These are phyloP conservation scores for Sorghum bicolor DNA, from an alignment of 176 grass and related monocot species.

Conservation along the genomic window DNA sequence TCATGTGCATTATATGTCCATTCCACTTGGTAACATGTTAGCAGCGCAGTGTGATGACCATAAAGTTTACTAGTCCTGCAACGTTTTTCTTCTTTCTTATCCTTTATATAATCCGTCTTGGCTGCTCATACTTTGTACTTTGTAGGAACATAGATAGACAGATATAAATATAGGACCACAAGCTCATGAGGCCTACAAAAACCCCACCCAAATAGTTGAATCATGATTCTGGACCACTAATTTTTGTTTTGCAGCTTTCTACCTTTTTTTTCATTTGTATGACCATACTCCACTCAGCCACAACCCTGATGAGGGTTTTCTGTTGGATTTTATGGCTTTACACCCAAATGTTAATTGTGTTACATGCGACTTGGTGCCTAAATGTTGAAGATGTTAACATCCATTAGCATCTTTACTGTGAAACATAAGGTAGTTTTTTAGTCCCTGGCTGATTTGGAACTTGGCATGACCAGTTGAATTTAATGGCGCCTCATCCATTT, in stretches of 20 bases:
- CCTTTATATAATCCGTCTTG: neutral
- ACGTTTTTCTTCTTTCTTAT: neutral
- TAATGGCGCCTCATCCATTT: neutral
- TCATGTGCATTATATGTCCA: neutral
- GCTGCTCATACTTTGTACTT: neutral
- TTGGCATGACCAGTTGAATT: neutral
- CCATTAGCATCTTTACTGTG: neutral
- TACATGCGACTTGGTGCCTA: neutral
- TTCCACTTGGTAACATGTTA: neutral
- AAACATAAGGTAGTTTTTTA: slow-evolving; percentile 5
- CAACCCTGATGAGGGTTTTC: neutral
- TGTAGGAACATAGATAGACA: neutral
- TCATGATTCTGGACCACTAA: neutral
- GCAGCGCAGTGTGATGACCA: neutral
- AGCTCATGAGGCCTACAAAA: neutral
- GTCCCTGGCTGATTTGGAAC: neutral
- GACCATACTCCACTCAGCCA: neutral
- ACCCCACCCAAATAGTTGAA: neutral
- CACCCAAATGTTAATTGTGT: neutral
- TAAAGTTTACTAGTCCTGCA: neutral
- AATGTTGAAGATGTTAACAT: neutral
- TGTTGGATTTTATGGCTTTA: neutral
- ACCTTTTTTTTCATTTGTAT: neutral
- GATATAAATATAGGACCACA: neutral
- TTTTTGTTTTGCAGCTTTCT: neutral